Conservation (phyloP, 2,329 filamentous ascomycete species). For the Arthroderma sp. region DNA sequence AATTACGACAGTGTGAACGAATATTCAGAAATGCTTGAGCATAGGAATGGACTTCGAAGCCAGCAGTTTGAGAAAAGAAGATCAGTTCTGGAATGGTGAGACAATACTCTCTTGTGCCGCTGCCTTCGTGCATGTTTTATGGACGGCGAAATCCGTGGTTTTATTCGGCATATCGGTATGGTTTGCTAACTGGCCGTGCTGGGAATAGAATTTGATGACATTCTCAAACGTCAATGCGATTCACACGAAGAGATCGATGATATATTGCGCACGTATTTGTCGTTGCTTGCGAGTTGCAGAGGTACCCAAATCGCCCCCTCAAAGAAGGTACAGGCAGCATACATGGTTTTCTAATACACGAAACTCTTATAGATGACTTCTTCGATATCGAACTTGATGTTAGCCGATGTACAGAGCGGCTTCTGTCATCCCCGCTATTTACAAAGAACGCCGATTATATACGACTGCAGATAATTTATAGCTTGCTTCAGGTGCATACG, state of each 20-base stretch:
- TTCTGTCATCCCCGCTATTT: constrained; percentile 68
- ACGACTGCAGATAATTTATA: constrained; percentile 82
- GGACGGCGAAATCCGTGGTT: constrained; percentile 7
- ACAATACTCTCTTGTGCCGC: constrained; percentile 15
- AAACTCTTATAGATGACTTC: constrained; percentile 47
- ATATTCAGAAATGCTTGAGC: constrained; percentile 8
- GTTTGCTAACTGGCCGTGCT: constrained; percentile 5
- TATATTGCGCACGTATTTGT: constrained; percentile 69
- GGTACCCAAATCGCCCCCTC: constrained; percentile 29
- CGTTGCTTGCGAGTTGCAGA: constrained; percentile 62
- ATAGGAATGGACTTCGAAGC: constrained; percentile 56
- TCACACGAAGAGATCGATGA: constrained; percentile 66
- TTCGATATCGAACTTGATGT: constrained; percentile 67
- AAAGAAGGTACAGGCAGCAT: not conserved
- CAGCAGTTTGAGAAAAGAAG: constrained; percentile 61
- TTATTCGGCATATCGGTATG: constrained; percentile 1
- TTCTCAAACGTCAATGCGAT: constrained; percentile 47
- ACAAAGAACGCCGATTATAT: constrained; percentile 68
- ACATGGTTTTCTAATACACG: constrained; percentile 6
- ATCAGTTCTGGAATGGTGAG: constrained; percentile 80
- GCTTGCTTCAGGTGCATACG: constrained; percentile 54
- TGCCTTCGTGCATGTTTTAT: not conserved
- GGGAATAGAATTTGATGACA: constrained; percentile 51
- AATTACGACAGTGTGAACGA: not conserved
- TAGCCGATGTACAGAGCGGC: constrained; percentile 63